phyloP scores from a whole-genome alignment of 2,329 filamentous ascomycete genomes.

The Zasmidium citrigriseum region DNA sequence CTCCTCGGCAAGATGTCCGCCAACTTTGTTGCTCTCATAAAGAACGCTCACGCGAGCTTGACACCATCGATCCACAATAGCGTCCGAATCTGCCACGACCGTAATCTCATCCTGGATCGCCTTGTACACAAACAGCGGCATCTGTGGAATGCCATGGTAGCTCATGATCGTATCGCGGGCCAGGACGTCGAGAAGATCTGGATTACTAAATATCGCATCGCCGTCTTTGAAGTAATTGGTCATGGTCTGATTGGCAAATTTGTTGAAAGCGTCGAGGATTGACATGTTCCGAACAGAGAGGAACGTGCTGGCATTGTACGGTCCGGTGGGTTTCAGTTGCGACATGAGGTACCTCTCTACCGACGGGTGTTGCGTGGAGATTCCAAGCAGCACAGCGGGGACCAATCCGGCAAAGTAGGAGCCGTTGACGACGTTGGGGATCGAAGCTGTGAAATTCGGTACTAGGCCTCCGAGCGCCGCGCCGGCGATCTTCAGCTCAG shows the following conservation, averaged over 20 bases:
- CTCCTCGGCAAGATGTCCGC: conserved; percentile 41
- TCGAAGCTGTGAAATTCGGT: conserved; percentile 30
- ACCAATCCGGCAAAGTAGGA: conserved; percentile 28
- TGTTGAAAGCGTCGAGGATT: not conserved
- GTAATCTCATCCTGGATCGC: conserved; percentile 48
- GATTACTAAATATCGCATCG: conserved; percentile 15
- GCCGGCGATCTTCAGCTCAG: conserved; percentile 29
- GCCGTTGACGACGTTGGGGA: conserved; percentile 26
- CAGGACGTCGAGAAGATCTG: conserved; percentile 44
- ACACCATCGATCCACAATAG: conserved; percentile 43
- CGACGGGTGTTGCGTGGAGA: conserved; percentile 26
- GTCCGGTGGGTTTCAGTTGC: not conserved
- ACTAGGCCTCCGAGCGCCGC: conserved; percentile 35
- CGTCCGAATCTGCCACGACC: conserved; percentile 44
- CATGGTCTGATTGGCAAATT: conserved; percentile 33
- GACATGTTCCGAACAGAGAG: not conserved
- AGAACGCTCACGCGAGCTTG: conserved; percentile 39
- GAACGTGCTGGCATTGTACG: conserved; percentile 2
- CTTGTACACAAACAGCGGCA: conserved; percentile 53
- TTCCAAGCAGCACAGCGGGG: conserved; percentile 25
- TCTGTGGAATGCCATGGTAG: conserved; percentile 41
- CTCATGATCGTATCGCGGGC: conserved; percentile 43
- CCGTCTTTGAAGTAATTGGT: conserved; percentile 42
- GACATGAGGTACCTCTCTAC: conserved; percentile 6
- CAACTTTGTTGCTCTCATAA: conserved; percentile 45